Percentiles rank a stretch among this genome's conserved stretches.
phyloP scores from a whole-genome alignment of 2,329 filamentous ascomycete species.

The Neonectria sp. region DNA sequence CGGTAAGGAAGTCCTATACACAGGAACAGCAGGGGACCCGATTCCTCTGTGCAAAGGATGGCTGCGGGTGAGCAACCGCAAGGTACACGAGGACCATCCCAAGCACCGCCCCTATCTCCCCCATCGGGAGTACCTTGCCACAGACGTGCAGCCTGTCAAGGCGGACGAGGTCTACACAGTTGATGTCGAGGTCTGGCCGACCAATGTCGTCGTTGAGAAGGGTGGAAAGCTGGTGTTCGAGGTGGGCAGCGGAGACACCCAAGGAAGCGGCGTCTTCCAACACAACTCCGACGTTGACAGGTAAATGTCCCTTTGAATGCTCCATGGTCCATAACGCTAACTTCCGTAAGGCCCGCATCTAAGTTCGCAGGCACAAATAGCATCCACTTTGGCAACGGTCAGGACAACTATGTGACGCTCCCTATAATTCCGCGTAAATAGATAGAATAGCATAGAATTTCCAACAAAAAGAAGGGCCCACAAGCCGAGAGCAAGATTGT shows the following conservation, averaged over 20 bases:
- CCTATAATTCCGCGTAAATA: conserved; percentile 29
- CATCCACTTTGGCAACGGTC: conserved; percentile 26
- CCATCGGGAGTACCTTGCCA: conserved; percentile 69
- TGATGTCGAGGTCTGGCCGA: conserved; percentile 77
- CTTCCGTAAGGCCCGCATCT: conserved; percentile 6
- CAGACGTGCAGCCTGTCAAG: conserved; percentile 69
- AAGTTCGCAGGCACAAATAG: conserved; percentile 25
- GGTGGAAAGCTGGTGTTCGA: conserved; percentile 70
- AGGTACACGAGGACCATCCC: conserved; percentile 64
- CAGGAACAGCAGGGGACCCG: conserved; percentile 75
- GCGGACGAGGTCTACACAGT: conserved; percentile 70
- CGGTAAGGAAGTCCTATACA: conserved; percentile 74
- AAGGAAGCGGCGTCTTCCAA: conserved; percentile 70
- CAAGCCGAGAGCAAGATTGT: background rate
- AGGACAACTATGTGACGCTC: conserved; percentile 28
- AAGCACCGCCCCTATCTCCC: conserved; percentile 70
- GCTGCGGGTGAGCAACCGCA: conserved; percentile 71
- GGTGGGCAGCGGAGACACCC: conserved; percentile 70
- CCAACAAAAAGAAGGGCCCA: background rate
- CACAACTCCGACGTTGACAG: conserved; percentile 67
- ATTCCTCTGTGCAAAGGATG: conserved; percentile 76
- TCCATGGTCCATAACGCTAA: background rate
- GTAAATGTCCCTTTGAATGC: conserved; percentile 44
- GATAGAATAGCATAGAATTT: background rate
- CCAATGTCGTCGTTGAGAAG: conserved; percentile 66